Evolutionary conservation across 306 rosid genomes (phyloP), one percentile per base, ranked within the genome.

Genomic region (Cicer judaicum): DNA sequence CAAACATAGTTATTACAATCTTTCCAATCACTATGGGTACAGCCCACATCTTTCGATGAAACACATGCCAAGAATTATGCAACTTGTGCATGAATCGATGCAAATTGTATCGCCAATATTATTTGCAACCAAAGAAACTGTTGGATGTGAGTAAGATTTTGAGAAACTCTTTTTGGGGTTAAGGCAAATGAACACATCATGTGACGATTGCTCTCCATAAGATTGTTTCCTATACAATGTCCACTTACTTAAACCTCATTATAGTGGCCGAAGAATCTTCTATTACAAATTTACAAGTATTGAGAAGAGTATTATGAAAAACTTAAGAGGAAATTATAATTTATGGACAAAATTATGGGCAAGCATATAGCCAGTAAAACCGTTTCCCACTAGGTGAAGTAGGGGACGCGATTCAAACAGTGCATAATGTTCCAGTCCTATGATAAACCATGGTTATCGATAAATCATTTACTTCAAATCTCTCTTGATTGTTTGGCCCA

Each of bases 171-270:
- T 24, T 21, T 24, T 24, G 3, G 29, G 29, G 29, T 24, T 24
- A 24, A 48, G 38, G 48, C 43, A 69, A 53, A 70, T 60, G 46
- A 59, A 68, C 18, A 69, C 56, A 10, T 41, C 61, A 68, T 46
- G 12, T 44, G 46, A 67, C 13, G 11, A 55, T 2, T 56, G 11
- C 68, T 49, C 60, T 55, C 68, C 50, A 56, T 59, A 10, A 55
- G 74, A 34, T 15, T 60, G 68, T 76, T 55, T 67, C 80, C 61
- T 46, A 77, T n/a, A 66, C 36, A 54, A 29, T 29, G 39, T 10
- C 39, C 52, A 77, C 66, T 34, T 36, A 59, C 60, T 13, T 47
- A 48, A 39, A 68, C 70, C 70, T 40, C 43, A 59, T 16, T 69
- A 48, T 21, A 48, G 46, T 48, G 38, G 59, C 55, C 57, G 11